Percentiles rank a stretch among this genome's conserved stretches.
phyloP scores from a whole-genome alignment of 257 asterid species.

The Agastache rugosa region DNA sequence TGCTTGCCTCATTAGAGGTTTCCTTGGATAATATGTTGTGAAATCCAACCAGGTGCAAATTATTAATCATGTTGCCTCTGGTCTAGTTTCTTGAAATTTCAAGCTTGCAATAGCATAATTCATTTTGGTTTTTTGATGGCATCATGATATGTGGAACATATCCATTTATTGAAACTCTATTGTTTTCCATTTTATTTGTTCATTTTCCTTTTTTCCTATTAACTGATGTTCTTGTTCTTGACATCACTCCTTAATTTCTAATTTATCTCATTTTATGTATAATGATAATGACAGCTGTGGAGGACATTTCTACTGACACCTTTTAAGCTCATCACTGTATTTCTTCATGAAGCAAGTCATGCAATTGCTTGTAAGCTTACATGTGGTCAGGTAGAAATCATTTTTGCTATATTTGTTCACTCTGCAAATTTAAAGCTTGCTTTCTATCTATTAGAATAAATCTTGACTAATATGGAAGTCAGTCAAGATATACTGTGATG shows the following conservation, averaged over 20 bases:
- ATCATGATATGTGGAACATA: slow-evolving; percentile 5
- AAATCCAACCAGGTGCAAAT: background rate
- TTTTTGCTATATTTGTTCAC: slow-evolving; percentile 14
- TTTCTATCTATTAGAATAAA: slow-evolving; percentile 10
- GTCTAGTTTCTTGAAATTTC: slow-evolving; percentile 1
- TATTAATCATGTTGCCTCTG: background rate
- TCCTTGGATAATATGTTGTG: background rate
- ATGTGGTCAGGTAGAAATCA: slow-evolving; percentile 76
- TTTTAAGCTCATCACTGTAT: slow-evolving; percentile 92
- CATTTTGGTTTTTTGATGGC: background rate
- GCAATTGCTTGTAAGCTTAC: slow-evolving; percentile 97
- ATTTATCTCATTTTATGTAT: slow-evolving; percentile 23
- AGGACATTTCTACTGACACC: slow-evolving; percentile 89
- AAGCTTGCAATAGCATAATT: slow-evolving; percentile 2
- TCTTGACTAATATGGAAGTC: background rate
- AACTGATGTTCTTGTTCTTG: background rate
- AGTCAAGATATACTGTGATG: slow-evolving; percentile 14
- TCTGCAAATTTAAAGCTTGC: slow-evolving; percentile 3
- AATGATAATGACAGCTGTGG: slow-evolving; percentile 71
- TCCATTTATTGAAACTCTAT: background rate
- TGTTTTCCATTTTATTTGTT: background rate
- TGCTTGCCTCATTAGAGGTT: slow-evolving; percentile 16
- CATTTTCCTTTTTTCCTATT: background rate
- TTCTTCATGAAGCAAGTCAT: slow-evolving; percentile 96
- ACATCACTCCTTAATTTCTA: background rate